A percentile compares a stretch with the other conserved stretches of the same genome.
Evolutionary conservation across 202 grass and related monocot species (phyloP).

Genomic region (Elaeis oleifera): DNA sequence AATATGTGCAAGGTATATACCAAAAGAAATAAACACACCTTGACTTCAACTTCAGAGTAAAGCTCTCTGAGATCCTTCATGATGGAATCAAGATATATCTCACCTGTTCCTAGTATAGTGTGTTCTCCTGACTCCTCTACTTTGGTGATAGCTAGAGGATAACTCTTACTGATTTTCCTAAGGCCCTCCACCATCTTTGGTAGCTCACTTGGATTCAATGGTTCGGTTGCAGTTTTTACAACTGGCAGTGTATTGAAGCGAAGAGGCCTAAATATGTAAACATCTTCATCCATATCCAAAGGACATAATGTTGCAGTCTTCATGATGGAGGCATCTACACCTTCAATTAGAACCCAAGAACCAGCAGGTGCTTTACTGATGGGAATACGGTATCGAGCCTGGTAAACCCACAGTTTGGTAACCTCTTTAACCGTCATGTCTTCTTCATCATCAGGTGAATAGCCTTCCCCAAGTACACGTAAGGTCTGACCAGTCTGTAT

Average conservation of each 20-base stretch:
- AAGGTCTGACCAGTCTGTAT: slow-evolving; percentile 94
- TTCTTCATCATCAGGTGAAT: slow-evolving; percentile 98
- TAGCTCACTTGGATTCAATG: slow-evolving; percentile 92
- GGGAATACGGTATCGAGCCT: slow-evolving; percentile 88
- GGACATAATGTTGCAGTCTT: slow-evolving; percentile 98
- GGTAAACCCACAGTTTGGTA: slow-evolving; percentile 97
- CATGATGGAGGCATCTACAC: slow-evolving; percentile 96
- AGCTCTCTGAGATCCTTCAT: slow-evolving; percentile 99
- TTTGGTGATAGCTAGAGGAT: slow-evolving; percentile 94
- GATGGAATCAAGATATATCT: slow-evolving; percentile 97
- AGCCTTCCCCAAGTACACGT: slow-evolving; percentile 85
- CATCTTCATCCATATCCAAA: slow-evolving; percentile 80
- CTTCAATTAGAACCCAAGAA: slow-evolving; percentile 99
- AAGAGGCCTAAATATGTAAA: slow-evolving; percentile 96
- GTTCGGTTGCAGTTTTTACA: slow-evolving; percentile 96
- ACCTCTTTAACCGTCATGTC: slow-evolving; percentile 99
- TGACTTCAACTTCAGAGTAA: slow-evolving; percentile 99
- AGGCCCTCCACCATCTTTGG: slow-evolving; percentile 98
- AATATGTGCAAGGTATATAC: background rate
- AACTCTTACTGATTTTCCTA: slow-evolving; percentile 98
- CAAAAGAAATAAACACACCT: slow-evolving; percentile 41
- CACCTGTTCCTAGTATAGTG: slow-evolving; percentile 87
- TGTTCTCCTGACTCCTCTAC: slow-evolving; percentile 98
- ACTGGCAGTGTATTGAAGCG: slow-evolving; percentile 87
- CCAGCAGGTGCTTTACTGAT: slow-evolving; percentile 89